Evolutionary conservation across 495 filamentous ascomycete species (phyloP).

Genomic region (Cladorrhinum samala): DNA sequence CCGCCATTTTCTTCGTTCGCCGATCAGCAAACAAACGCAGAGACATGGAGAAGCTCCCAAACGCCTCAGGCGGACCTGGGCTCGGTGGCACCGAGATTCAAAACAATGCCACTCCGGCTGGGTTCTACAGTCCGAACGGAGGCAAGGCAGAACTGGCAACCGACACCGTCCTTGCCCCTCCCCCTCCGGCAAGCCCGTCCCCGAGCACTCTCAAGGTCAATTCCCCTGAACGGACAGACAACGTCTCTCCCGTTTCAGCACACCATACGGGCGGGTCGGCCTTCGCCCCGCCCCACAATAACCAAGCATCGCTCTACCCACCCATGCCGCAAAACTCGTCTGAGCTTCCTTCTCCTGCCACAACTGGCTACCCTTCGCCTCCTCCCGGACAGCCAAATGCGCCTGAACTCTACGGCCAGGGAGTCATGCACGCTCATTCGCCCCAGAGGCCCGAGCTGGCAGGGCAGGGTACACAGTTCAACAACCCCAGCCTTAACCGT

Average conservation of each 20-base stretch:
- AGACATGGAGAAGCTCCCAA: not conserved
- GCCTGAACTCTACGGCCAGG: conserved; percentile 29
- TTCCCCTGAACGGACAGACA: conserved; percentile 18
- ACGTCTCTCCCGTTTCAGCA: conserved; percentile 35
- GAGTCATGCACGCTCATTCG: no score
- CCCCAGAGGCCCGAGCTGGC: conserved; percentile 6
- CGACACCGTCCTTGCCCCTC: not conserved
- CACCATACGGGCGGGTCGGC: conserved; percentile 8
- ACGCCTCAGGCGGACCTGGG: conserved; percentile 1
- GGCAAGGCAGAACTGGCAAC: not conserved
- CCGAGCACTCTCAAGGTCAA: conserved; percentile 25
- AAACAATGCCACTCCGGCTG: not conserved
- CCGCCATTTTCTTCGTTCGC: conserved; percentile 31
- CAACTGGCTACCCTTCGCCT: conserved; percentile 1
- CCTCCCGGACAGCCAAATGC: not conserved
- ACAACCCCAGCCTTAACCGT: not conserved
- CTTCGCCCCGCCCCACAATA: not conserved
- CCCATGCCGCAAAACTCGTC: not conserved
- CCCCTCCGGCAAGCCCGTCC: conserved; percentile 30
- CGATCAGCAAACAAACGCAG: conserved; percentile 8
- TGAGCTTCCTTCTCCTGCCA: conserved; percentile 1
- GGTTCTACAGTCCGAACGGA: conserved; percentile 1
- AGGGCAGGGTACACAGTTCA: not conserved
- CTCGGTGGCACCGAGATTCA: not conserved
- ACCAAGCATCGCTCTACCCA: not conserved